Base-by-base conservation (phyloP, 768 basidiomycete genomes). In the Auricularia cornea region DNA sequence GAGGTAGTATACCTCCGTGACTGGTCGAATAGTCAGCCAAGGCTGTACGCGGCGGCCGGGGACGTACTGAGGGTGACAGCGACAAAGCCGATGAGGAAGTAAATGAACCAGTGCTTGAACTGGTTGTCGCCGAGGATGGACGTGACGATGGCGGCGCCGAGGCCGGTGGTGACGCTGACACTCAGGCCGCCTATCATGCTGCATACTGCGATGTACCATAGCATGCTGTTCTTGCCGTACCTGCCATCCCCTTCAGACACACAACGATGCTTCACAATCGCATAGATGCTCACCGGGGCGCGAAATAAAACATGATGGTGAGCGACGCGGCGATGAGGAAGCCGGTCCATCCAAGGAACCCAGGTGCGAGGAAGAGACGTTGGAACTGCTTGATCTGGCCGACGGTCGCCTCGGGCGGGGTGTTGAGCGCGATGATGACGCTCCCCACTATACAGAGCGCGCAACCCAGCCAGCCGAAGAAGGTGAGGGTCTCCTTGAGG, bases 401-500 rank as follows among this genome's bases (percentile, higher is more conserved):
- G 31, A 91, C 80, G 2, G 88, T 81, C 52, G 76, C 74, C 73
- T 92, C 91, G 66, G 83, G 76, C 3, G 92, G 91, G 12, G 54
- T 92, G 68, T 98, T 98, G 60, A 97, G 81, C 32, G 93, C 94
- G 64, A 97, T 93, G 68, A 96, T 90, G 65, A 88, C 83, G 20
- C 92, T 91, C 44, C 93, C 92, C 64, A 94, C 79, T 70, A 98
- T 92, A 75, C 93, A 96, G 20, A 98, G 82, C 18, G 78, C 83
- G 74, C 94, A 97, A 23, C 94, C 96, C 66, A 98, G 80, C 94
- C 95, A 98, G 59, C 97, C 96, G 72, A 99, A 98, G 75, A 98
- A 92, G 38, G 88, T 90, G 52, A 99, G 83, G 61, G 81, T 92
- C 74, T 98, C 96, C 59, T 95, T 86, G 69, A 99, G 88, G 78